Conservation (phyloP, 306 rosid genomes). For the Medicago lupulina region DNA sequence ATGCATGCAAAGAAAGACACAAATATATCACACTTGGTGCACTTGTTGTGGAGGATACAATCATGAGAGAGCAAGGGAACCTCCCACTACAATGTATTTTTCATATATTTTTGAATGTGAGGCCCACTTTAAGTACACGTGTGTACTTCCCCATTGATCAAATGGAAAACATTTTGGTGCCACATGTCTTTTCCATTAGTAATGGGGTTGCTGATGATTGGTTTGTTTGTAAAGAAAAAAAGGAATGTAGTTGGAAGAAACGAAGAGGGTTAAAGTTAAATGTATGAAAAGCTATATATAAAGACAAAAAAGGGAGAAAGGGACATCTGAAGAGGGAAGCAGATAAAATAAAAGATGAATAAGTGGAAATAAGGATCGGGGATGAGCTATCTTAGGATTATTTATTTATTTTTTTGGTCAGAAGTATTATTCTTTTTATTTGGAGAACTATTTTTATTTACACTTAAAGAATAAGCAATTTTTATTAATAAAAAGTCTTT, state of each 20-base stretch:
- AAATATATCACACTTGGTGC: slow-evolving; percentile 33
- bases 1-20: slow-evolving; percentile 51
- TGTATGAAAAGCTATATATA: slow-evolving; percentile 9
- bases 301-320: slow-evolving; percentile 30
- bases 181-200: slow-evolving; percentile 40
- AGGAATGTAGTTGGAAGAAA: slow-evolving; percentile 40
- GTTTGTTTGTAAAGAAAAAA: slow-evolving; percentile 17
- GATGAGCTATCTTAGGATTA: too few species aligned
- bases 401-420: too few species aligned
- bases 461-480: too few species aligned
- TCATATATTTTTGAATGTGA: slow-evolving; percentile 14
- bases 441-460: too few species aligned
- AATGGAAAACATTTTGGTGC: slow-evolving; percentile 1
- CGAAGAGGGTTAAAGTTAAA: slow-evolving; percentile 37
- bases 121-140: slow-evolving; percentile 38
- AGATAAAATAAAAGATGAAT: not conserved
- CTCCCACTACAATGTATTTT: slow-evolving; percentile 35
- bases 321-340: not conserved
- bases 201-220: slow-evolving; percentile 44
- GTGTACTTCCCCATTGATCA: slow-evolving; percentile 26
- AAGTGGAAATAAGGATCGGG: too few species aligned
- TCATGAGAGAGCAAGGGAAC: slow-evolving; percentile 45
- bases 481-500: too few species aligned
- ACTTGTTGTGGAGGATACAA: slow-evolving; percentile 50
- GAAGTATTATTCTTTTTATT: too few species aligned